These are phyloP conservation scores for Polytrichum formosum DNA, from an alignment of 225 moss, liverwort and hornwort species.

Conservation along the genomic window DNA sequence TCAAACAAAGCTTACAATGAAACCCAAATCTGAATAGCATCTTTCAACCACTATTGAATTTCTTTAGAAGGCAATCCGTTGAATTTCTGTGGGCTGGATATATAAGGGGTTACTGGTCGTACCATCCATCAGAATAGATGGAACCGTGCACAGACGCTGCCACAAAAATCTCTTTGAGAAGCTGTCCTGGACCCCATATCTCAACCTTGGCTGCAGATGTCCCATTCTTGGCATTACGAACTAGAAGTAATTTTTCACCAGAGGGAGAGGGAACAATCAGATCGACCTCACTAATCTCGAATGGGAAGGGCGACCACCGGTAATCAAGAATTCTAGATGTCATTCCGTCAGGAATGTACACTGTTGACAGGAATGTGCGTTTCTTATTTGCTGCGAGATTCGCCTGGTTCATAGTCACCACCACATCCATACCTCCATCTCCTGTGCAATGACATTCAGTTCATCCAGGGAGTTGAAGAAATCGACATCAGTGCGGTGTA, in stretches of 20 bases:
- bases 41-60: not conserved
- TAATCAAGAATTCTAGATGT: conserved; percentile 52
- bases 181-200: conserved; percentile 94
- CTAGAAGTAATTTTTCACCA: conserved; percentile 79
- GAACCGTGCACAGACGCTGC: conserved; percentile 75
- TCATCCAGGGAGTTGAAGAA: not conserved
- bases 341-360: conserved; percentile 73
- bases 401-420: conserved; percentile 96
- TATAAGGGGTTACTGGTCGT: conserved; percentile 8
- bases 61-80: no score
- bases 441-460: conserved; percentile 16
- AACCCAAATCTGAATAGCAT: not conserved
- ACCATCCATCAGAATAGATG: conserved; percentile 85
- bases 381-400: conserved; percentile 95
- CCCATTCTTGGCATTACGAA: conserved; percentile 65
- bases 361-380: conserved; percentile 85
- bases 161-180: conserved; percentile 77
- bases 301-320: conserved; percentile 98
- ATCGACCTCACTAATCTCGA: conserved; percentile 87
- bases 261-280: conserved; percentile 87
- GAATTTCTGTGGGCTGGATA: no score
- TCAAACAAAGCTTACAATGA: not conserved
- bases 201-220: conserved; percentile 70
- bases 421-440: conserved; percentile 81
- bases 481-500: no score